Conservation (phyloP, 2,329 filamentous ascomycete genomes). For the Piedraia hortae region DNA sequence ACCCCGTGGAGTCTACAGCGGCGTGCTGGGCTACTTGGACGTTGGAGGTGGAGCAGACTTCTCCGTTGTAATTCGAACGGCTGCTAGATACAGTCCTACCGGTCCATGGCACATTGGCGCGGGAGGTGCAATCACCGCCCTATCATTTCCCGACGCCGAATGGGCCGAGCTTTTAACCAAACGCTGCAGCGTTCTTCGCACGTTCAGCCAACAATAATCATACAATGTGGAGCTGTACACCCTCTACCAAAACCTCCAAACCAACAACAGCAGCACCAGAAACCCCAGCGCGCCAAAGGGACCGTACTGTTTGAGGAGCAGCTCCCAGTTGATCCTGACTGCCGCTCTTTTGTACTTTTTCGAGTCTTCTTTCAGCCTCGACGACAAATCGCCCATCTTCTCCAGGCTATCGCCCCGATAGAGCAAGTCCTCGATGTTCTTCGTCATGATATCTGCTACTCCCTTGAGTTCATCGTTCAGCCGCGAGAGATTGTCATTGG, state of each 20-base stretch:
- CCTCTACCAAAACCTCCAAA: slow-evolving; percentile 66
- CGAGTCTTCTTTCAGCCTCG: slow-evolving; percentile 59
- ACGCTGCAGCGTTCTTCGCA: slow-evolving; percentile 10
- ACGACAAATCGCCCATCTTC: slow-evolving; percentile 83
- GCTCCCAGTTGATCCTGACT: slow-evolving; percentile 91
- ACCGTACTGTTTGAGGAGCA: slow-evolving; percentile 86
- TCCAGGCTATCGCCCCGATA: slow-evolving; percentile 87
- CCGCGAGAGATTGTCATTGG: slow-evolving; percentile 64
- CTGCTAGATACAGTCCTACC: slow-evolving; percentile 37
- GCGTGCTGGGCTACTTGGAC: slow-evolving; percentile 74
- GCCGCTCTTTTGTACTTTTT: slow-evolving; percentile 84
- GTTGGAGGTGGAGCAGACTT: slow-evolving; percentile 66
- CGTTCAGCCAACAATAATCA: slow-evolving; percentile 1
- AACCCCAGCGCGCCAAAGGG: slow-evolving; percentile 60
- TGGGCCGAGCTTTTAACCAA: slow-evolving; percentile 55
- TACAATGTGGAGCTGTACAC: not conserved
- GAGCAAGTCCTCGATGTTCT: slow-evolving; percentile 94
- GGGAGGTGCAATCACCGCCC: slow-evolving; percentile 64
- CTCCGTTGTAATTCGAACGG: slow-evolving; percentile 67
- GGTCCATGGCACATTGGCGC: slow-evolving; percentile 55
- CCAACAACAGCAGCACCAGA: slow-evolving; percentile 64
- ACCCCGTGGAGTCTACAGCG: slow-evolving; percentile 55
- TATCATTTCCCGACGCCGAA: slow-evolving; percentile 57
- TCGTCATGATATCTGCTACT: slow-evolving; percentile 98
- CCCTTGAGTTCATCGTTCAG: slow-evolving; percentile 92